Conservation (phyloP, 306 rosid genomes). For the Leucaena leucocephala region DNA sequence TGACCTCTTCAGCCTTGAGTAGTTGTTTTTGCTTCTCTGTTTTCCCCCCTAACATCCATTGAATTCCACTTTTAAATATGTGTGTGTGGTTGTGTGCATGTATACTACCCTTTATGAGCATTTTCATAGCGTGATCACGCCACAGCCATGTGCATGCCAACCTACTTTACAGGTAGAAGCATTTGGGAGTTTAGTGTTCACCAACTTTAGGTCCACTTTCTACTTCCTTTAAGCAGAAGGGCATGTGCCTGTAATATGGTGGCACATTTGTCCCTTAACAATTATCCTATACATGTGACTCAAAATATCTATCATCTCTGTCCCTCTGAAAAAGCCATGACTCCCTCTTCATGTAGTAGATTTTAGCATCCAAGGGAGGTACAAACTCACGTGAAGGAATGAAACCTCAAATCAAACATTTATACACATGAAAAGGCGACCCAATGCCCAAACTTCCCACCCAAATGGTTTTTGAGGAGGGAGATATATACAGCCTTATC, state of each 20-base stretch:
- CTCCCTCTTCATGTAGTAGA: background rate
- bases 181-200: background rate
- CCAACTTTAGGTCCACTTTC: constrained; percentile 5
- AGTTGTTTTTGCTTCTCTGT: too few relatives aligned
- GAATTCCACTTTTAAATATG: too few relatives aligned
- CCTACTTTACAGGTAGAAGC: constrained; percentile 1
- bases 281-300: background rate
- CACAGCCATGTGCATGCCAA: background rate
- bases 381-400: background rate
- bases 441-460: too few relatives aligned
- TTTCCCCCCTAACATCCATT: too few relatives aligned
- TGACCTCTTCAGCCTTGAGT: too few relatives aligned
- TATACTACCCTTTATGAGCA: background rate
- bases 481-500: too few relatives aligned
- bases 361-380: background rate
- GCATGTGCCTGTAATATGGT: background rate
- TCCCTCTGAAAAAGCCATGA: background rate
- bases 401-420: background rate
- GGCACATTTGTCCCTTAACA: background rate
- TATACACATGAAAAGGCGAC: too few relatives aligned
- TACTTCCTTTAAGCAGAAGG: background rate
- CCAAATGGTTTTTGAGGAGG: too few relatives aligned
- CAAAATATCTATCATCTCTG: background rate
- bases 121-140: background rate
- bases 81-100: background rate